Base-by-base conservation (phyloP, 2,329 filamentous ascomycete genomes). In the Biscogniauxia mediterranea region DNA sequence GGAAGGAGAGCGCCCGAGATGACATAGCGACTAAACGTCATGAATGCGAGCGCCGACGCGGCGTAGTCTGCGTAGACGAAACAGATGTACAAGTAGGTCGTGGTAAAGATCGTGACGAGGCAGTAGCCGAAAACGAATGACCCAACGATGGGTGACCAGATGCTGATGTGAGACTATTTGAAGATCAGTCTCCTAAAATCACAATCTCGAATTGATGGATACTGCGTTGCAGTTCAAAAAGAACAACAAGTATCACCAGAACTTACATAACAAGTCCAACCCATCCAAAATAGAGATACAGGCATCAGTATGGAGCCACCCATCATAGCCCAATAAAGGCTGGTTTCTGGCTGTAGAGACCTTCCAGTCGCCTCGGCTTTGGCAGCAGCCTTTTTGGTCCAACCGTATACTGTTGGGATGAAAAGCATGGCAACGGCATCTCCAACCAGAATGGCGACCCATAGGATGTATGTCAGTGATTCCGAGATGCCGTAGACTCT, bases 1-100 rank as follows among this genome's bases (percentile, higher is more conserved):
- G 63, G 58, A 6, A 72, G 68, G 70, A 79, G 75, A 0, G 70
- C 73, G 0, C 78, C 77, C 0, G 75, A 74, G 11, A 70, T 72
- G 20, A 73, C 67, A 58, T 80, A 80, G 2, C 80, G 73, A 1
- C 74, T 74, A 5, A 81, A 70, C 0, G 79, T 79, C 50, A 79
- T 71, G 53, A 78, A 73, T 0, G 77, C 74, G n/a, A 81, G 63
- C 1, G 75, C 79, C 25, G 72, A 75, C 3, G 78, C 78, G 7
- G 79, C 76, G 54, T 77, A 78, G 13, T 66, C 67, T 5, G 73
- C 74, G 63, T 80, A 81, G 17, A 70, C 74, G 65, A 80, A 77
- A 68, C 66, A 80, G 71, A 81, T 81, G 77, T 78, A 85, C 78
- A 63, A 82, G 75, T 69, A 83, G 21, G 71, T 70, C 3, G 74